These are phyloP conservation scores for Trichoderma atrobrunneum DNA, from an alignment of 2,329 filamentous ascomycete species.

Conservation along the genomic window DNA sequence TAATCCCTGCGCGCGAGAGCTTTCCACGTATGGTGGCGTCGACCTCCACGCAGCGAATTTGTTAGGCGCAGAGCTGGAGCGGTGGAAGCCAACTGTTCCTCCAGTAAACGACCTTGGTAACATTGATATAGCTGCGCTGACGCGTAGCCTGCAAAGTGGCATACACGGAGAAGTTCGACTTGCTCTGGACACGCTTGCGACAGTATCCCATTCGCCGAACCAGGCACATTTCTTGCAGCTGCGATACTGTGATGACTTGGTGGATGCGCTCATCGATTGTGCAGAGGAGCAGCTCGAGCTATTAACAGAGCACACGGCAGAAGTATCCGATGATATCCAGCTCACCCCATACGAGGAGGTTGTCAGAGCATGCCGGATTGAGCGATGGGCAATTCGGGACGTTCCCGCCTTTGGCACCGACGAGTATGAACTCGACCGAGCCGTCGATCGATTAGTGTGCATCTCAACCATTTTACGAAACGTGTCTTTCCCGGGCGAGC, in stretches of 20 bases:
- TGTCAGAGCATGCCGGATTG: slow-evolving; percentile 70
- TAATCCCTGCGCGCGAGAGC: slow-evolving; percentile 51
- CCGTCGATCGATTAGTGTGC: slow-evolving; percentile 82
- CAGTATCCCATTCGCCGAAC: slow-evolving; percentile 60
- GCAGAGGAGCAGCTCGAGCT: slow-evolving; percentile 84
- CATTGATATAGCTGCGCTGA: slow-evolving; percentile 87
- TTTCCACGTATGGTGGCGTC: slow-evolving; percentile 68
- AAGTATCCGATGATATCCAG: slow-evolving; percentile 83
- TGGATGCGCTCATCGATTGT: slow-evolving; percentile 85
- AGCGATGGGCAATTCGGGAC: slow-evolving; percentile 70
- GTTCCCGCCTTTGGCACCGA: slow-evolving; percentile 70
- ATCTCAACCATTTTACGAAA: slow-evolving; percentile 92
- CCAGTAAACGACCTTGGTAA: slow-evolving; percentile 74
- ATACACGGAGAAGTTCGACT: slow-evolving; percentile 86
- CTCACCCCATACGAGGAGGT: slow-evolving; percentile 86
- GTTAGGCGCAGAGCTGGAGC: slow-evolving; percentile 64
- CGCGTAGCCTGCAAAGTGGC: slow-evolving; percentile 83
- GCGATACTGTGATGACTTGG: slow-evolving; percentile 77
- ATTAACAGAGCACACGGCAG: slow-evolving; percentile 78
- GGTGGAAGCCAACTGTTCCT: slow-evolving; percentile 72
- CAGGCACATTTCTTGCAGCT: slow-evolving; percentile 66
- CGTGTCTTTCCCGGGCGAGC: slow-evolving; percentile 71
- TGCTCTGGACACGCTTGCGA: slow-evolving; percentile 79
- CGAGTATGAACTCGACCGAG: slow-evolving; percentile 79
- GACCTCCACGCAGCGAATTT: slow-evolving; percentile 63